Evolutionary conservation across 331 rosid species (phyloP).

Genomic region (Pyracantha coccinea): DNA sequence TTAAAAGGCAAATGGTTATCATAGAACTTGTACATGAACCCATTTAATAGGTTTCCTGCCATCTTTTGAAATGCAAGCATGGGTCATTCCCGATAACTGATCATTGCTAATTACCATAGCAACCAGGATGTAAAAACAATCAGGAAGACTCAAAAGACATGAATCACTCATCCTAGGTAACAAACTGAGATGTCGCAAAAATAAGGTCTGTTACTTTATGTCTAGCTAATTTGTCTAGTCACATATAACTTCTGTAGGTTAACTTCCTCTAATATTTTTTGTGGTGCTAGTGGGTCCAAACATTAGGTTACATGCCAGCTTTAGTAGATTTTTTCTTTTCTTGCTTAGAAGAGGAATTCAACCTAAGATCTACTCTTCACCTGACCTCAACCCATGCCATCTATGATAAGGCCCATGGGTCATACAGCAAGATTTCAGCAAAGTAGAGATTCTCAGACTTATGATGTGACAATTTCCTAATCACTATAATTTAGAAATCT

Average conservation of each 20-base stretch:
- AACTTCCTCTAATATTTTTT: neutral
- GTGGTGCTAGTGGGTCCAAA: neutral
- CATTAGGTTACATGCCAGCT: neutral
- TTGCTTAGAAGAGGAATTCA: neutral
- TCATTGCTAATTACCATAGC: neutral
- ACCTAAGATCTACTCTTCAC: neutral
- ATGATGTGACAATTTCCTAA: neutral
- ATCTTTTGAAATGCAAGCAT: neutral
- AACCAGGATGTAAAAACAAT: constrained; percentile 2
- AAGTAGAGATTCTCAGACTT: neutral
- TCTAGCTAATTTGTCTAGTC: neutral
- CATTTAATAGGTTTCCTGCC: neutral
- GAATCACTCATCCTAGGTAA: neutral
- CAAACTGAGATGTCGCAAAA: neutral
- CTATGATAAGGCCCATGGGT: neutral
- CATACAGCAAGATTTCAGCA: neutral
- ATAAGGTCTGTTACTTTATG: neutral
- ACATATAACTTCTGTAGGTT: neutral
- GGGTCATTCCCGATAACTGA: constrained; percentile 1
- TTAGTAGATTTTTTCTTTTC: neutral
- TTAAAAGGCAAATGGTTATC: neutral
- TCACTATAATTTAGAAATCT: neutral
- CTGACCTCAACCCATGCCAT: neutral
- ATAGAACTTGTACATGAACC: constrained; percentile 9
- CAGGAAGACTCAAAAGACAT: neutral